Percentiles rank a stretch among this genome's conserved stretches.
Conservation (phyloP, 768 basidiomycete species). For the Rhodosporidiobolus odoratus region DNA sequence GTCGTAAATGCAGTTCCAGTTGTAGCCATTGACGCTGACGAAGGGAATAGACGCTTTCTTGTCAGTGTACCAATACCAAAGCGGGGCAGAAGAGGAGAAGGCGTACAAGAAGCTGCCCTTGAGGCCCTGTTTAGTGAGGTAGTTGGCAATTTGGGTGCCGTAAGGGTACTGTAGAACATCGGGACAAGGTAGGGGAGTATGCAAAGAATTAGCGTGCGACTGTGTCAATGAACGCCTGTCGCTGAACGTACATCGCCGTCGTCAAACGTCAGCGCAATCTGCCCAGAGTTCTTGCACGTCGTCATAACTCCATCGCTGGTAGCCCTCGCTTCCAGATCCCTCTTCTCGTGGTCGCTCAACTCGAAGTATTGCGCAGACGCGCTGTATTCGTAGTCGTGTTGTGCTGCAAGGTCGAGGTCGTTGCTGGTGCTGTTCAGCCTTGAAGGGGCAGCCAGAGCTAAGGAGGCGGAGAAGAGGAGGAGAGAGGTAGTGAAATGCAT, state of each 20-base stretch:
- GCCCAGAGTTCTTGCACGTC: conserved; percentile 11
- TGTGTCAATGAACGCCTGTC: too few relatives aligned
- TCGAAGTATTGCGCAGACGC: not conserved
- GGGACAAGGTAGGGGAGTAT: not conserved
- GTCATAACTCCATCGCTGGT: conserved; percentile 6
- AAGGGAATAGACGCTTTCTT: too few relatives aligned
- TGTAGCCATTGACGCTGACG: conserved; percentile 38
- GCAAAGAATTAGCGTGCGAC: too few relatives aligned
- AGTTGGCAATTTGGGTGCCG: not conserved
- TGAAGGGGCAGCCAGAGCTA: too few relatives aligned
- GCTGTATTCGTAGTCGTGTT: not conserved
- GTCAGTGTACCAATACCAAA: not conserved
- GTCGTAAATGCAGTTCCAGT: conserved; percentile 37
- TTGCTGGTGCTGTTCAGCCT: too few relatives aligned
- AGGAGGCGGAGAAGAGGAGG: too few relatives aligned
- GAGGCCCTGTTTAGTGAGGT: not conserved
- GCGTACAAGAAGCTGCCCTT: conserved; percentile 10
- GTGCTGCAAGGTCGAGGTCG: not conserved
- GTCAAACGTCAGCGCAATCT: conserved; percentile 40
- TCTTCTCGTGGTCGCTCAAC: not conserved
- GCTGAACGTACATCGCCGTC: conserved; percentile 33
- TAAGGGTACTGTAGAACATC: not conserved
- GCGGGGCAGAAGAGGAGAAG: too few relatives aligned
- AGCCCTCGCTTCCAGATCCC: not conserved
- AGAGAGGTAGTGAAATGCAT: too few relatives aligned